Evolutionary conservation across 2,329 filamentous ascomycete species (phyloP).

Genomic region (Cladosporium colombiae): DNA sequence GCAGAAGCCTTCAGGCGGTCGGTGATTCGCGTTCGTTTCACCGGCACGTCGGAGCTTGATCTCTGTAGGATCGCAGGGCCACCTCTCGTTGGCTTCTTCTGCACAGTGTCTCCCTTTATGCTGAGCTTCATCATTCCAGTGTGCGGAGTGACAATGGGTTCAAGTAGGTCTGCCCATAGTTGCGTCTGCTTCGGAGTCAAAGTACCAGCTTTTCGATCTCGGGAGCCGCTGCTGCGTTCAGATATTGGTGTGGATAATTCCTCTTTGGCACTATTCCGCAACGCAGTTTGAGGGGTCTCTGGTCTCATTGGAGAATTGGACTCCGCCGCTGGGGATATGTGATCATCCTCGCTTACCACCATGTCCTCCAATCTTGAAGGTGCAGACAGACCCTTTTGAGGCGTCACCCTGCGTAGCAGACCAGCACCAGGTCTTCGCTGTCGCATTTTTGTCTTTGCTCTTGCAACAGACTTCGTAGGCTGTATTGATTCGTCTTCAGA

Average conservation of each 20-base stretch:
- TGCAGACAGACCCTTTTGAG: constrained; percentile 32
- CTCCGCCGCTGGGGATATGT: constrained; percentile 11
- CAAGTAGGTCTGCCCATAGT: constrained; percentile 30
- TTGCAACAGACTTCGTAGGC: not conserved
- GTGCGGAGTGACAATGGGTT: constrained; percentile 3
- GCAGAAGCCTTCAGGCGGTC: constrained; percentile 37
- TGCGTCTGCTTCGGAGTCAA: constrained; percentile 37
- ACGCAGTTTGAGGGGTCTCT: constrained; percentile 26
- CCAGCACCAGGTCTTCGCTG: constrained; percentile 20
- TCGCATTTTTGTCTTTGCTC: not conserved
- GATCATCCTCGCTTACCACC: constrained; percentile 28
- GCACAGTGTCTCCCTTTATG: not conserved
- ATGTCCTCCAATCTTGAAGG: constrained; percentile 35
- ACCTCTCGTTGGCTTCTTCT: not conserved
- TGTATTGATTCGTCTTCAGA: constrained; percentile 21
- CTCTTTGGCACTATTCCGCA: not conserved
- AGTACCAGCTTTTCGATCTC: constrained; percentile 2
- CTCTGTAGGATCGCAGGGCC: not conserved
- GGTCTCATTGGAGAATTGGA: constrained; percentile 23
- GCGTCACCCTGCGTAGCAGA: constrained; percentile 24
- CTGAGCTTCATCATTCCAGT: constrained; percentile 18
- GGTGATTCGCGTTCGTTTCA: constrained; percentile 30
- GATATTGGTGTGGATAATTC: constrained; percentile 20
- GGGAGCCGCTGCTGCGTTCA: not conserved
- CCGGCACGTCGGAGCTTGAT: constrained; percentile 16